Evolutionary conservation across 2,329 filamentous ascomycete genomes (phyloP), one percentile per base, ranked within the genome.

Genomic region (Reticulascus tulasneorum): DNA sequence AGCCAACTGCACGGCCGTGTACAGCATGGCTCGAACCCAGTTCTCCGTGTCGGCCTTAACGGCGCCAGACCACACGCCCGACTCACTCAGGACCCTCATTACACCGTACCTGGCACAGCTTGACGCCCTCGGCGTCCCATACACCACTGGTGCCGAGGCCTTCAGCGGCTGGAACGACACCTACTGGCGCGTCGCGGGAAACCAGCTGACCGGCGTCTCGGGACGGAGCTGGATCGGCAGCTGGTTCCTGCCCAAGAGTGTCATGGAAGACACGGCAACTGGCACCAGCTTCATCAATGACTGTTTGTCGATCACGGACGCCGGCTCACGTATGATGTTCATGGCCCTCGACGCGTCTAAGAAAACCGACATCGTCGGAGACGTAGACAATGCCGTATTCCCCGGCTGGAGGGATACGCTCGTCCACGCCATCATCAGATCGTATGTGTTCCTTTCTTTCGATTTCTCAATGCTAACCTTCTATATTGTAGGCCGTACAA

Each of bases 81-180:
- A 51, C 4, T 52, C 71, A 19, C 53, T 70, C 4, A 50, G 60
- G 7, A 50, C 46, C 2, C 55, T 69, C n/a, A 8, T 48, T 77
- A 2, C 38, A 52, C 10, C 68, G 71, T 1, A 62, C 76, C 9
- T n/a, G n/a, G n/a, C n/a, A n/a, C n/a, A n/a, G n/a, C 49, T 61
- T 10, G 33, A 49, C 9, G 39, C 45, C 13, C 36, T 55, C 9
- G 36, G 39, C 13, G 41, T 29, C 11, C 42, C 50, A 29, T 42
- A 46, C 27, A 44, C 58, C 40, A 31, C 33, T 6, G 47, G 60
- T 21, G 37, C 48, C 16, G 53, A 56, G 21, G 43, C 47, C 3
- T 54, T 40, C 33, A 54, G 55, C 27, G 57, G 21, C 13, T 32
- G 62, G 37, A 46, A 54, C 29, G 54, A 51, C 10, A 46, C 32